Evolutionary conservation across 2,329 filamentous ascomycete genomes (phyloP), one percentile per base, ranked within the genome.

Genomic region (Exophiala spinifera): DNA sequence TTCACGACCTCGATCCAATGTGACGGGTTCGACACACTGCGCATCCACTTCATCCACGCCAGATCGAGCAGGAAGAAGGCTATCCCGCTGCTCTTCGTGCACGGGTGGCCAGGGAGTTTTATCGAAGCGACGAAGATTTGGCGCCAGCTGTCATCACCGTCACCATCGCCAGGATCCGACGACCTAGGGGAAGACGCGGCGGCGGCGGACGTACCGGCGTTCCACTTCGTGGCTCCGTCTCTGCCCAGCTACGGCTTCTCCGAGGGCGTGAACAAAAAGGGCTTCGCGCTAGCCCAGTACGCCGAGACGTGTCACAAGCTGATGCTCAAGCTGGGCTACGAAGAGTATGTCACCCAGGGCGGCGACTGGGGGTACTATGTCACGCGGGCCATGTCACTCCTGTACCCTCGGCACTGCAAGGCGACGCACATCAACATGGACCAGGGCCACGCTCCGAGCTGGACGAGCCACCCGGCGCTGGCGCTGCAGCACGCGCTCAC

Each of bases 301-400:
- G 83, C 83, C 3, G 82, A 89, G 67, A 78, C 78, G 0, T 74
- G 83, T 60, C 80, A 90, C 67, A 83, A 82, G 51, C 70, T 90
- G 7, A 91, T 91, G 87, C 69, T 80, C 5, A 76, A 78, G 11
- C 76, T 90, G 2, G 85, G 85, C 0, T 90, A 87, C 65, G 61
- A 76, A 2, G 72, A 82, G 70, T 88, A 86, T 55, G 66, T 72
- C 1, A 72, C 75, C 5, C 81, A 88, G 69, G 85, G 84, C 59
- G 87, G 87, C 23, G 86, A 89, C 64, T 89, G 85, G 86, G 87
- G 86, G 5, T 60, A 66, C 73, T 77, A 78, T 62, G 80, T 90
- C 61, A 85, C 84, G 10, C 79, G 86, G 2, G 69, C 77, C 8
- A 79, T 91, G 52, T 81, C 80, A 0, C 66, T 79, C 2, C 43